These are phyloP conservation scores for Daldinia childiae DNA, from an alignment of 495 filamentous ascomycete species.

Conservation along the genomic window DNA sequence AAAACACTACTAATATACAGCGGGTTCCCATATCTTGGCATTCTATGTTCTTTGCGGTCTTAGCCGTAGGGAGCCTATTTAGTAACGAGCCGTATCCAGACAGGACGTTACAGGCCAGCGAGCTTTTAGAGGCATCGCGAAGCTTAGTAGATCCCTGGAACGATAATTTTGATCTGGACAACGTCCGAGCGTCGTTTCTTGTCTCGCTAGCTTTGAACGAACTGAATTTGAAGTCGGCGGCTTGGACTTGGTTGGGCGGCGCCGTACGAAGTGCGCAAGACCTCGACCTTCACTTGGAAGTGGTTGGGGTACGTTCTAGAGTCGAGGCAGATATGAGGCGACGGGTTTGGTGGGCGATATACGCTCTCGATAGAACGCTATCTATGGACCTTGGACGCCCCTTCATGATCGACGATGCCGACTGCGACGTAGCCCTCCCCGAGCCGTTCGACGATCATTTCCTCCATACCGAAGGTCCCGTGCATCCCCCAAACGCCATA, in stretches of 20 bases:
- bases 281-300: constrained; percentile 83
- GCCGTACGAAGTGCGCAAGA: constrained; percentile 87
- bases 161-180: constrained; percentile 82
- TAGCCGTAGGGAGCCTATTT: constrained; percentile 87
- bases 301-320: constrained; percentile 46
- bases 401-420: constrained; percentile 84
- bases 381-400: constrained; percentile 86
- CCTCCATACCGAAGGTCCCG: constrained; percentile 70
- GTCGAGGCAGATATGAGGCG: constrained; percentile 90
- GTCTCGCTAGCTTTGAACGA: constrained; percentile 85
- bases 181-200: constrained; percentile 76
- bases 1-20: constrained; percentile 66
- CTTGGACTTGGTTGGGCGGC: constrained; percentile 90
- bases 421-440: constrained; percentile 86
- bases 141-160: constrained; percentile 81
- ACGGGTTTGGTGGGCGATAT: constrained; percentile 94
- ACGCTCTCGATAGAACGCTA: constrained; percentile 85
- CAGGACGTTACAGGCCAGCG: constrained; percentile 69
- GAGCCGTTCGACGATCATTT: constrained; percentile 84
- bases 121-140: constrained; percentile 76
- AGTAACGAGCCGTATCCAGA: constrained; percentile 63
- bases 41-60: constrained; percentile 82
- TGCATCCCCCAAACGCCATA: constrained; percentile 59
- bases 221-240: constrained; percentile 85
- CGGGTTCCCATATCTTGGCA: constrained; percentile 78